Percentiles rank a stretch among this genome's conserved stretches.
phyloP scores from a whole-genome alignment of 768 basidiomycete genomes.

The Suillus subaureus region DNA sequence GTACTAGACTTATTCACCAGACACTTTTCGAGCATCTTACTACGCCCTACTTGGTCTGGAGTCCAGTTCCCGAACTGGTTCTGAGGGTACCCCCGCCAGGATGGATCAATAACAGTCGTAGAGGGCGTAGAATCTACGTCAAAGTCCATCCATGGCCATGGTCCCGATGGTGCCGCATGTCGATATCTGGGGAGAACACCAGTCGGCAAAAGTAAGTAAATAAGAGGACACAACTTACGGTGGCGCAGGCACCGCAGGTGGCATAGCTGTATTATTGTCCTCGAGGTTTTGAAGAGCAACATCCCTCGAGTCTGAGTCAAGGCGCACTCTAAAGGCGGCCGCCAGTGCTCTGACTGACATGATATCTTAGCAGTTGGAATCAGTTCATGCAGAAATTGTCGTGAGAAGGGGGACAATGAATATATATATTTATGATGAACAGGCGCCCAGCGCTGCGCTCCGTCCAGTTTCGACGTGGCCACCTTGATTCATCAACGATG shows the following conservation, averaged over 20 bases:
- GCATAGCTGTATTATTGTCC: not conserved
- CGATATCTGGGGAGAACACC: constrained; percentile 13
- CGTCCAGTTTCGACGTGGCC: too few species aligned
- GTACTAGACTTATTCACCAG: constrained; percentile 18
- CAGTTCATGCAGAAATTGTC: not conserved
- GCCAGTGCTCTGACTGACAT: not conserved
- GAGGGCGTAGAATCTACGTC: not conserved
- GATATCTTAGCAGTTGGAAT: not conserved
- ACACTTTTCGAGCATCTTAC: constrained; percentile 30
- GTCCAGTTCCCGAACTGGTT: constrained; percentile 37
- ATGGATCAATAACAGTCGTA: not conserved
- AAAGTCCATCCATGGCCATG: constrained; percentile 37
- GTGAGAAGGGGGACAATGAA: not conserved
- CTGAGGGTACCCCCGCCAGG: constrained; percentile 28
- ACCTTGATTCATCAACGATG: too few species aligned
- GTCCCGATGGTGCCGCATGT: constrained; percentile 29
- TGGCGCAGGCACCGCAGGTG: constrained; percentile 2
- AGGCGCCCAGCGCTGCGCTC: not conserved
- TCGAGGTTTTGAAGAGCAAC: not conserved
- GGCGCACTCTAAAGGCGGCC: not conserved
- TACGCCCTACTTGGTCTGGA: constrained; percentile 29
- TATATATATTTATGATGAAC: not conserved
- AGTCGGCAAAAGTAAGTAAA: not conserved
- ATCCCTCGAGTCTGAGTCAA: not conserved
- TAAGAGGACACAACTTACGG: not conserved